Evolutionary conservation across 23 red algal species (phyloP).

Genomic region (Gracilaria gracilis): DNA sequence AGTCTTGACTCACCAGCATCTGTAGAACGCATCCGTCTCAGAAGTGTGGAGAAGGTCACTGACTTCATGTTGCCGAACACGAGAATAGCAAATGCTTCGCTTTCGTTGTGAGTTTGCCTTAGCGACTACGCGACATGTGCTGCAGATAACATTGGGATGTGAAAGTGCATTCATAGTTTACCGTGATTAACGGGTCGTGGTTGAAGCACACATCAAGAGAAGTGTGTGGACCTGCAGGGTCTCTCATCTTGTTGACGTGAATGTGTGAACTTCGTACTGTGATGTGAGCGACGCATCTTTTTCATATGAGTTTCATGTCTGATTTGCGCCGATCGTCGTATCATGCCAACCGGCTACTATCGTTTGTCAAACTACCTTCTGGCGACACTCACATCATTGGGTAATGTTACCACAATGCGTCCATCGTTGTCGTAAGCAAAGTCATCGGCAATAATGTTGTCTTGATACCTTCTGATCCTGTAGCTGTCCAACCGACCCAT

Average conservation of each 20-base stretch:
- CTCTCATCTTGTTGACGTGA: not conserved
- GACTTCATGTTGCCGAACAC: not conserved
- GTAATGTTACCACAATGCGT: conserved; percentile 76
- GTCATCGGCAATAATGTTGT: conserved; percentile 87
- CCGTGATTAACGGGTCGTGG: no score
- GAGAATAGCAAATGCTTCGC: not conserved
- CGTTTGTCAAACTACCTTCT: conserved; percentile 7
- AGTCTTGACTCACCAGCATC: conserved; percentile 77
- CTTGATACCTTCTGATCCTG: conserved; percentile 71
- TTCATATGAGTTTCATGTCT: not conserved
- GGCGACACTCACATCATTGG: conserved; percentile 79
- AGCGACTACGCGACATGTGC: no score
- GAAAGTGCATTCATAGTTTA: no score
- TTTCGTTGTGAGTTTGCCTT: not conserved
- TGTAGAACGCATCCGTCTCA: conserved; percentile 80
- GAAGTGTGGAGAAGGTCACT: not conserved
- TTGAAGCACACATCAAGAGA: no score
- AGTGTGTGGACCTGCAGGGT: no score
- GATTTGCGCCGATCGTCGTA: not conserved
- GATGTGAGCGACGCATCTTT: not conserved
- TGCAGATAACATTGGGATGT: no score
- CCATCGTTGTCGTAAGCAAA: conserved; percentile 79
- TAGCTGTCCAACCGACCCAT: conserved; percentile 60
- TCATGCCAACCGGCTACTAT: not conserved
- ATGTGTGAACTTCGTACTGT: no score